Percentiles rank a stretch among this genome's conserved stretches.
These are phyloP conservation scores for Punctularia strigosozonata DNA, from an alignment of 768 basidiomycete genomes.

Conservation along the genomic window DNA sequence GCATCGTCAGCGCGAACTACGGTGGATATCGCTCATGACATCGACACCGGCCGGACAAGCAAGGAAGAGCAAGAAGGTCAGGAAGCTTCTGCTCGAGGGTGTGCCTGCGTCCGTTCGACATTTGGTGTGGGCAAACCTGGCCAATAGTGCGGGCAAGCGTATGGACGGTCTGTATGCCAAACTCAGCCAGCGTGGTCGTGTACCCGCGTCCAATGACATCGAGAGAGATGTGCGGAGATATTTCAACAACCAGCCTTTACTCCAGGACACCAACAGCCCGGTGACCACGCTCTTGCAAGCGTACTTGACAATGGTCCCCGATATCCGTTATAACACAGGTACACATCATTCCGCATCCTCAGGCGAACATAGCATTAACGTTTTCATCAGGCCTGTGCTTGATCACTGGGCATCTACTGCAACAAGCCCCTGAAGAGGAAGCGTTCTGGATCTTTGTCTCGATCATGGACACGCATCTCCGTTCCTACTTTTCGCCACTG, in stretches of 20 bases:
- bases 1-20: slow-evolving; percentile 64
- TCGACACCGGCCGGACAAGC: slow-evolving; percentile 47
- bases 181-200: slow-evolving; percentile 42
- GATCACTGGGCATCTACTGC: slow-evolving; percentile 60
- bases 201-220: slow-evolving; percentile 38
- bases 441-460: slow-evolving; percentile 88
- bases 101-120: slow-evolving; percentile 79
- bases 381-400: slow-evolving; percentile 43
- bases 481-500: slow-evolving; percentile 57
- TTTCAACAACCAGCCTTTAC: slow-evolving; percentile 47
- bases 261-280: slow-evolving; percentile 44
- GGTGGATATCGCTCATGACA: slow-evolving; percentile 61
- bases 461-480: slow-evolving; percentile 76
- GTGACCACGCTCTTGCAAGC: slow-evolving; percentile 47
- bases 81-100: slow-evolving; percentile 58
- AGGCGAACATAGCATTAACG: slow-evolving; percentile 1
- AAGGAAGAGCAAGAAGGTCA: slow-evolving; percentile 70
- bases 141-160: slow-evolving; percentile 61
- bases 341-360: slow-evolving; percentile 7
- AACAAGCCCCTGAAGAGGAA: slow-evolving; percentile 76
- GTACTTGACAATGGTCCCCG: slow-evolving; percentile 79
- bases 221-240: slow-evolving; percentile 42
- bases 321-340: slow-evolving; percentile 62
- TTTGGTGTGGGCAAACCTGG: slow-evolving; percentile 73
- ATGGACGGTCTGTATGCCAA: slow-evolving; percentile 61